These are phyloP conservation scores for Salvia sclarea DNA, from an alignment of 305 asterid genomes.

Conservation along the genomic window DNA sequence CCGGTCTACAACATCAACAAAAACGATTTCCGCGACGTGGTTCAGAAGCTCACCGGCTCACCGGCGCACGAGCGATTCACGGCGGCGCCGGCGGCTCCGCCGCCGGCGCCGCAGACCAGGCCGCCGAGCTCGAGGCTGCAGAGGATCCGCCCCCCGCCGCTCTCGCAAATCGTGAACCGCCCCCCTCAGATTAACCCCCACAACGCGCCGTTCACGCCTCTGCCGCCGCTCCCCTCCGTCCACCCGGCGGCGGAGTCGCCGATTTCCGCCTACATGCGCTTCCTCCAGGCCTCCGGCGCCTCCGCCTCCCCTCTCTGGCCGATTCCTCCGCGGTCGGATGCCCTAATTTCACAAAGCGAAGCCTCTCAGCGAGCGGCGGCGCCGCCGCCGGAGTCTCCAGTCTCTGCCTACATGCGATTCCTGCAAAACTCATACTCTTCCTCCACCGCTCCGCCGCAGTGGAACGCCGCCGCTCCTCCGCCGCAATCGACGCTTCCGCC, in stretches of 20 bases:
- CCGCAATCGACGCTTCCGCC: constrained; percentile 33
- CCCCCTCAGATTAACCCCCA: constrained; percentile 38
- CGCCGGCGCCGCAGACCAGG: constrained; percentile 48
- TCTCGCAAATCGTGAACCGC: constrained; percentile 60
- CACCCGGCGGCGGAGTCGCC: constrained; percentile 92
- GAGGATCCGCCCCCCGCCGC: constrained; percentile 93
- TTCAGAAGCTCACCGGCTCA: constrained; percentile 91
- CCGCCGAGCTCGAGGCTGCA: constrained; percentile 80
- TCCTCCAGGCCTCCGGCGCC: constrained; percentile 48
- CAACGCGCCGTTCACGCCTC: constrained; percentile 59
- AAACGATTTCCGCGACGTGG: constrained; percentile 87
- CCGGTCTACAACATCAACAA: constrained; percentile 92
- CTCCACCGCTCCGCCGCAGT: constrained; percentile 43
- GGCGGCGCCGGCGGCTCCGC: constrained; percentile 55
- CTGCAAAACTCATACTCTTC: constrained; percentile 47
- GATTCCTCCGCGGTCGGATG: constrained; percentile 26
- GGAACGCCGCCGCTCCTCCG: constrained; percentile 42
- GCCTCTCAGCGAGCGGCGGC: constrained; percentile 33
- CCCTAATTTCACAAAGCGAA: constrained; percentile 31
- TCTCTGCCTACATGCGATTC: constrained; percentile 75
- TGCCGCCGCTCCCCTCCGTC: constrained; percentile 57
- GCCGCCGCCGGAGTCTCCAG: constrained; percentile 62
- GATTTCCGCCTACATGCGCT: constrained; percentile 87
- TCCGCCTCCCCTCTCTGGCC: constrained; percentile 39
- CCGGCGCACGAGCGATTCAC: constrained; percentile 72